Percentiles rank a stretch among this genome's conserved stretches.
Conservation (phyloP, 2,329 filamentous ascomycete species). For the Zymoseptoria passerinii region DNA sequence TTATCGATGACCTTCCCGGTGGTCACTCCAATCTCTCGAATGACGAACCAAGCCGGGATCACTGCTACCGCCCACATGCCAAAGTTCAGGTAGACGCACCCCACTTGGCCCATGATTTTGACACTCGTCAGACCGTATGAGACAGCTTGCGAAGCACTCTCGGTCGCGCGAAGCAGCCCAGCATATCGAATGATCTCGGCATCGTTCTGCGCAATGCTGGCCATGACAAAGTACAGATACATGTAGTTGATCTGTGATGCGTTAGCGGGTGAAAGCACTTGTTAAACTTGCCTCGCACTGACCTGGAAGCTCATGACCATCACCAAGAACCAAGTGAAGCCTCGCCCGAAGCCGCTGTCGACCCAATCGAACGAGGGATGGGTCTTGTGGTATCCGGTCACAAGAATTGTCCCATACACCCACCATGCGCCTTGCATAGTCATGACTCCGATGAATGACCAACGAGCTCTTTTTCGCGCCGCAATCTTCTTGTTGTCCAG, state of each 20-base stretch:
- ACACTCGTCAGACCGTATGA: conserved; percentile 62
- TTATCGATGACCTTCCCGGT: conserved; percentile 11
- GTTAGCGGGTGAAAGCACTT: neutral
- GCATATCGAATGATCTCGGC: conserved; percentile 60
- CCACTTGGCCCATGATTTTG: conserved; percentile 54
- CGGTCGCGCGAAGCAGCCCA: conserved; percentile 59
- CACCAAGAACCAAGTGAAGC: conserved; percentile 60
- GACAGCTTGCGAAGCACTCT: conserved; percentile 65
- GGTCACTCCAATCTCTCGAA: conserved; percentile 46
- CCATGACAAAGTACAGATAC: conserved; percentile 64
- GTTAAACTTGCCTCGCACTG: neutral
- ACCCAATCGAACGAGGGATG: conserved; percentile 59
- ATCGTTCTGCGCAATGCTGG: conserved; percentile 54
- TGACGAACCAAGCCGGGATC: conserved; percentile 57
- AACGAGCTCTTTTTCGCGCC: conserved; percentile 47
- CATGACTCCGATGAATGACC: conserved; percentile 46
- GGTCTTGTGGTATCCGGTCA: conserved; percentile 50
- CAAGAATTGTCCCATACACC: conserved; percentile 61
- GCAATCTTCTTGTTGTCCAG: conserved; percentile 51
- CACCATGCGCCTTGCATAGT: conserved; percentile 61
- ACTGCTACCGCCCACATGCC: conserved; percentile 57
- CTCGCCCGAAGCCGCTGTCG: conserved; percentile 54
- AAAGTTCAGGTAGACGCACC: conserved; percentile 63
- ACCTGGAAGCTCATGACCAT: conserved; percentile 58
- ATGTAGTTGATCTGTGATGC: conserved; percentile 55